A percentile compares a stretch with the other conserved stretches of the same genome.
Conservation (phyloP, 2,329 filamentous ascomycete species). For the Xylaria sp. region DNA sequence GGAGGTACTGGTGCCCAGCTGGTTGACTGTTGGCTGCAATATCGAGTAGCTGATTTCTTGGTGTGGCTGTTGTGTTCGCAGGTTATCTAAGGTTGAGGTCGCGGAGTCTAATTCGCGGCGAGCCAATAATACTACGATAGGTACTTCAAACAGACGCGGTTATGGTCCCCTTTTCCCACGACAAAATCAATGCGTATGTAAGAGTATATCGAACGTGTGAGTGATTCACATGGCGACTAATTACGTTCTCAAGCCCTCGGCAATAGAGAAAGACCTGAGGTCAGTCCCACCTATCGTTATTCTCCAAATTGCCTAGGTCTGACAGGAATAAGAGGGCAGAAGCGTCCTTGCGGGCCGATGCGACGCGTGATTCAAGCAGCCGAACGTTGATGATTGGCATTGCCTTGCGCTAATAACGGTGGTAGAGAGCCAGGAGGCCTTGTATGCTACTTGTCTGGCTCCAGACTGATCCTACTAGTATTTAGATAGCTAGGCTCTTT, state of each 20-base stretch:
- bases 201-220: not conserved
- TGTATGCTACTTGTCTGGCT: not conserved
- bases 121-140: constrained; percentile 25
- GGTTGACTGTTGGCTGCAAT: constrained; percentile 30
- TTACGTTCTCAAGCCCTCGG: not conserved
- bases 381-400: not conserved
- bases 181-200: not conserved
- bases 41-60: constrained; percentile 25
- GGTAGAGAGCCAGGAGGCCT: not conserved
- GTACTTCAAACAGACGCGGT: constrained; percentile 36
- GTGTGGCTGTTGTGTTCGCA: constrained; percentile 27
- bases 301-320: too few relatives aligned
- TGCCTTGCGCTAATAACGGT: not conserved
- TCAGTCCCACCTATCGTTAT: not conserved
- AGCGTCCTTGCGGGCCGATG: constrained; percentile 8
- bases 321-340: not conserved
- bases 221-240: constrained; percentile 1
- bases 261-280: not conserved
- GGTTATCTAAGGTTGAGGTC: constrained; percentile 25
- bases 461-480: too few relatives aligned
- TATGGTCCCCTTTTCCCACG: constrained; percentile 17
- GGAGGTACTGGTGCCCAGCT: constrained; percentile 3
- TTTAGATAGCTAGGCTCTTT: not conserved
- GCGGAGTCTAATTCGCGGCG: constrained; percentile 4
- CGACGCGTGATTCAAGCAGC: not conserved